phyloP scores from a whole-genome alignment of 1,284 basidiomycete genomes.

The Marasmius oreades region DNA sequence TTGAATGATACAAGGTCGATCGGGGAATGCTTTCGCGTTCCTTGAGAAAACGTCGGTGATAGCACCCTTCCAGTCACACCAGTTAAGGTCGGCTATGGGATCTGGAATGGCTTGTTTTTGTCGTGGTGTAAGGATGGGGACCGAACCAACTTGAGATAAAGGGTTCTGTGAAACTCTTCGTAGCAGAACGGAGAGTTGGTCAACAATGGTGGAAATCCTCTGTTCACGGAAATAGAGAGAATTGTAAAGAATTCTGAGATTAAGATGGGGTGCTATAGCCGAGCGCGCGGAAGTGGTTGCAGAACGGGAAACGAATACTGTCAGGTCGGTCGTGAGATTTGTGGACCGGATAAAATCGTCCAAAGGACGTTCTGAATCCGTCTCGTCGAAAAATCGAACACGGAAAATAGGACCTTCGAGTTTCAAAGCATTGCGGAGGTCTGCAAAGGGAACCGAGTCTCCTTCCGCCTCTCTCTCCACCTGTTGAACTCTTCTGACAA shows the following conservation, averaged over 20 bases:
- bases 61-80: constrained; percentile 96
- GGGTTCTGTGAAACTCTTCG: constrained; percentile 69
- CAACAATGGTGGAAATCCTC: constrained; percentile 78
- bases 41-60: constrained; percentile 91
- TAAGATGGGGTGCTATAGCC: constrained; percentile 75
- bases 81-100: constrained; percentile 88
- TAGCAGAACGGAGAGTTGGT: constrained; percentile 84
- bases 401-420: constrained; percentile 78
- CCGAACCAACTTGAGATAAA: constrained; percentile 63
- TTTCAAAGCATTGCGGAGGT: constrained; percentile 71
- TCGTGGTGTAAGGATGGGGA: constrained; percentile 75
- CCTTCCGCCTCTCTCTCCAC: constrained; percentile 83
- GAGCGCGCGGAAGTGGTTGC: constrained; percentile 60
- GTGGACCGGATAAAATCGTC: constrained; percentile 79
- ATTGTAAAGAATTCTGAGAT: constrained; percentile 90
- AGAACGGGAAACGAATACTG: constrained; percentile 73
- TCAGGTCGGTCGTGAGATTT: constrained; percentile 87
- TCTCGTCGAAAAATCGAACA: constrained; percentile 96
- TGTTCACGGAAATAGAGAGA: constrained; percentile 87
- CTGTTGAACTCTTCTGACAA: constrained; percentile 84
- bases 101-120: constrained; percentile 79
- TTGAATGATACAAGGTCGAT: constrained; percentile 83
- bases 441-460: constrained; percentile 83
- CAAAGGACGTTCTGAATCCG: constrained; percentile 53
- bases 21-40: constrained; percentile 77